A percentile compares a stretch with the other conserved stretches of the same genome.
Evolutionary conservation across 1,284 basidiomycete genomes (phyloP).

Genomic region (Abortiporus biennis): DNA sequence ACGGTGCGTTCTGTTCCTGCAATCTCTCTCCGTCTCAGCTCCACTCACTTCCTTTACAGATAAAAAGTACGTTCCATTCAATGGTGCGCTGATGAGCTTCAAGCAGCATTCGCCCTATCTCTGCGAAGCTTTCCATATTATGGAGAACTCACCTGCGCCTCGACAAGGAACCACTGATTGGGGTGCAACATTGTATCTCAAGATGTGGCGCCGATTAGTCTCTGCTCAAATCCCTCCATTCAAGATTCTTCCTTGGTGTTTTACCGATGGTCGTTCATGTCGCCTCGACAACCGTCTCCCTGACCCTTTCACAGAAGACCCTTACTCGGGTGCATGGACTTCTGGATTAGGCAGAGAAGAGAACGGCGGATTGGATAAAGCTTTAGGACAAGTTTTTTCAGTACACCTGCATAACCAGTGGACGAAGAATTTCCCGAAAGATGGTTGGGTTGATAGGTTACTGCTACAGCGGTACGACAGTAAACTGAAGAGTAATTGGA

Average conservation of each 20-base stretch:
- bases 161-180: conserved; percentile 81
- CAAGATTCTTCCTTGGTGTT: conserved; percentile 89
- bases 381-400: conserved; percentile 71
- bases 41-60: conserved; percentile 37
- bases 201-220: conserved; percentile 80
- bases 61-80: conserved; percentile 82
- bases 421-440: conserved; percentile 72
- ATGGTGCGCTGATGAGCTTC: conserved; percentile 93
- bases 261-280: conserved; percentile 85
- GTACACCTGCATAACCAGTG: conserved; percentile 94
- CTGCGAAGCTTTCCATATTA: conserved; percentile 91
- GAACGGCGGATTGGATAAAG: conserved; percentile 61
- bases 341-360: conserved; percentile 50
- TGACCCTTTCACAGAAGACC: conserved; percentile 76
- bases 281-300: conserved; percentile 87
- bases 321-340: conserved; percentile 48
- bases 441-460: conserved; percentile 78
- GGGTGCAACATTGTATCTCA: conserved; percentile 86
- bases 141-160: conserved; percentile 70
- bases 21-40: background rate
- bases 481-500: conserved; percentile 22
- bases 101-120: conserved; percentile 83
- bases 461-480: conserved; percentile 60
- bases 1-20: conserved; percentile 53
- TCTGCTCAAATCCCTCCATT: conserved; percentile 73